A percentile compares a stretch with the other conserved stretches of the same genome.
Conservation (phyloP, 1,139 yeast genomes). For the Pichia sp. region DNA sequence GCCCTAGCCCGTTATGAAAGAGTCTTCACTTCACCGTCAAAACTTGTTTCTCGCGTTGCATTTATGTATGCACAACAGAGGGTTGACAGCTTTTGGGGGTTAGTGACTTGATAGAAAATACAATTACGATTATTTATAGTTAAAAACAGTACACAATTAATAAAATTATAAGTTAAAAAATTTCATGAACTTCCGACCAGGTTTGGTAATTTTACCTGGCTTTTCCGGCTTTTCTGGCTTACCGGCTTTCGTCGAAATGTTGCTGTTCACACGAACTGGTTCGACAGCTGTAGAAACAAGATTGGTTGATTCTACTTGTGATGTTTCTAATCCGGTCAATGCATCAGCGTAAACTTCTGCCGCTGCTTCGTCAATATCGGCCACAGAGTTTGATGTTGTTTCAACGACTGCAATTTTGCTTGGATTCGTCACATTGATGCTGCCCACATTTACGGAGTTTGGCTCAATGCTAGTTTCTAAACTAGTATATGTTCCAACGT, state of each 20-base stretch:
- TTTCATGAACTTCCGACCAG: conserved; percentile 20
- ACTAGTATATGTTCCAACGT: not conserved
- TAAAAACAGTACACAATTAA: not conserved
- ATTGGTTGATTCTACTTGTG: no score
- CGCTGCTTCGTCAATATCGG: not conserved
- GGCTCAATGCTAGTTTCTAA: not conserved
- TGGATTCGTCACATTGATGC: conserved; percentile 1
- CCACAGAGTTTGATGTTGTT: not conserved
- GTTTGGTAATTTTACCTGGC: conserved; percentile 12
- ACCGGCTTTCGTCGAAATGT: not conserved
- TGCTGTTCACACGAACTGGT: not conserved
- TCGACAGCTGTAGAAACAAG: no score
- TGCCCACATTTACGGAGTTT: not conserved
- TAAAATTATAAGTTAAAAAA: conserved; percentile 23
- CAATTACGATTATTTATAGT: no score
- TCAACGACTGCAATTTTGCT: conserved; percentile 5
- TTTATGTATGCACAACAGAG: no score
- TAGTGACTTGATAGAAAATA: no score
- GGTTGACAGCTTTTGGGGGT: no score
- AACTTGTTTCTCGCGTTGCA: no score
- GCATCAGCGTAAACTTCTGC: not conserved
- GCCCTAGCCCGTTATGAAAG: no score
- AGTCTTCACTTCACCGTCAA: no score
- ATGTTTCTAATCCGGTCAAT: not conserved
- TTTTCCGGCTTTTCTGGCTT: not conserved